phyloP scores from a whole-genome alignment of 225 moss, liverwort and hornwort genomes.

The Polytrichum commune region DNA sequence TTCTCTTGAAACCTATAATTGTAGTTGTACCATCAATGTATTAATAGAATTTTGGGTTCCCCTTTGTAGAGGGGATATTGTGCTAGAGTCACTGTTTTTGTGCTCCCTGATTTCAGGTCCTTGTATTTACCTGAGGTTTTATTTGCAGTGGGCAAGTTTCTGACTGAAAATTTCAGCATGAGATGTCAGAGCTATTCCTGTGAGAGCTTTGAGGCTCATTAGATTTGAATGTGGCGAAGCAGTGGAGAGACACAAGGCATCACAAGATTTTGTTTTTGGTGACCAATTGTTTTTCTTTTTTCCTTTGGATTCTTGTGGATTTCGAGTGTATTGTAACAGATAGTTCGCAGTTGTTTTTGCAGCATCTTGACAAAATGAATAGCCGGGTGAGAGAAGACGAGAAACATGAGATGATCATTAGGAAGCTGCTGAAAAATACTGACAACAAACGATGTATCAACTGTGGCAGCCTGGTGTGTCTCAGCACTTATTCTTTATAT shows the following conservation, averaged over 20 bases:
- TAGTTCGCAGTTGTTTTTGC: constrained; percentile 43
- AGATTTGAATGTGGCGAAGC: neutral
- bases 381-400: constrained; percentile 96
- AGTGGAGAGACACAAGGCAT: neutral
- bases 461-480: constrained; percentile 86
- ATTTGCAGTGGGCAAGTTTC: too few relatives aligned
- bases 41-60: too few relatives aligned
- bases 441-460: constrained; percentile 98
- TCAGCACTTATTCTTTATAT: neutral
- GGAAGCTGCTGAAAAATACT: constrained; percentile 76
- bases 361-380: constrained; percentile 73
- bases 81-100: too few relatives aligned
- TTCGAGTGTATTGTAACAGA: constrained; percentile 16
- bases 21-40: too few relatives aligned
- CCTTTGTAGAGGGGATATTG: too few relatives aligned
- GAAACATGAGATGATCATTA: constrained; percentile 86
- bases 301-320: neutral
- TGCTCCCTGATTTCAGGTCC: too few relatives aligned
- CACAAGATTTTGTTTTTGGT: too few relatives aligned
- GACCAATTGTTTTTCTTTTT: neutral
- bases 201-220: neutral
- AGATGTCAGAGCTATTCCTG: neutral
- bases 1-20: too few relatives aligned
- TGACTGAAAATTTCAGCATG: too few relatives aligned
- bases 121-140: too few relatives aligned